Evolutionary conservation across 2,329 filamentous ascomycete species (phyloP), one percentile per base, ranked within the genome.

Genomic region (Nothophaeocryptopus gaeumannii): DNA sequence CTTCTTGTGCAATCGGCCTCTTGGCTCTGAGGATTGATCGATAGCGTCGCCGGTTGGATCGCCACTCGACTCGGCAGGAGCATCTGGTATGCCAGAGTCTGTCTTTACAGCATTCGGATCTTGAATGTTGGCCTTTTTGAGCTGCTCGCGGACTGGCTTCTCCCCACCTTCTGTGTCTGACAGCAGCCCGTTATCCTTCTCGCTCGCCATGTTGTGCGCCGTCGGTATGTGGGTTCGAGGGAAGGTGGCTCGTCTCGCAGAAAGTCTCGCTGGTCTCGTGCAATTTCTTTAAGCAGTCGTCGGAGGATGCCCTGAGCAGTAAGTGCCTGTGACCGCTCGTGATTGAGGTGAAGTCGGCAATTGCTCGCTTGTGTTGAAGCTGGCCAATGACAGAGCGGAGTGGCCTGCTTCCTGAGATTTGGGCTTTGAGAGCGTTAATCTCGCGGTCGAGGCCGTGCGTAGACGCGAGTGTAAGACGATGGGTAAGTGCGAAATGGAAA

Each of bases 41-140:
- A 65, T 63, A n/a, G 52, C 55, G 26, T 68, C 65, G 36, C 45
- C 36, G 8, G 45, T 42, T 14, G 45, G 45, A 7, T 26, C 20
- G 20, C 20, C 20, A 7, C 20, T 26, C 20, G 20, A 26, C 20
- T 26, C 20, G 15, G 38, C 45, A 42, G 45, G 45, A 13, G 33
- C 38, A n/a, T 48, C 32, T 36, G 15, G 31, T 20, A 48, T 35
- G n/a, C 51, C 46, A 16, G 43, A 34, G 34, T 76, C 76, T 15
- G 40, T 16, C 37, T 42, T 46, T 3, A 42, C n/a, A 8, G 48
- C 48, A 15, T 48, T 48, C 13, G 50, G 45, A 15, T 48, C 50
- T 29, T 53, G 45, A 48, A 84, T 81, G n/a, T 78, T 74, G 3
- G 81, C 82, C 60, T 83, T 78, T 66, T 81, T 78, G 46, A 85